Evolutionary conservation across 2,329 filamentous ascomycete genomes (phyloP).

Genomic region (Beauveria brongniartii): DNA sequence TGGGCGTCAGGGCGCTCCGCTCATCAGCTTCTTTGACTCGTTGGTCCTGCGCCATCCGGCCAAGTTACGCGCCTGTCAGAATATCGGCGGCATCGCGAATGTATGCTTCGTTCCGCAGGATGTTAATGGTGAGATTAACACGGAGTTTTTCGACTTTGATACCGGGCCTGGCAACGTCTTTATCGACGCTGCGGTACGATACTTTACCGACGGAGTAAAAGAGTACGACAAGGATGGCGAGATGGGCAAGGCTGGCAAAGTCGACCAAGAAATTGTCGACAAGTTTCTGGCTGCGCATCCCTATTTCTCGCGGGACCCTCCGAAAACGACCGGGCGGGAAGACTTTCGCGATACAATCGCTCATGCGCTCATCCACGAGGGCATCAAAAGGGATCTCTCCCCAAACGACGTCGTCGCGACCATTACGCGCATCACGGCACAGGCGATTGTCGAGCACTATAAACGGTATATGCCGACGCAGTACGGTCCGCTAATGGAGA

Average conservation of each 20-base stretch:
- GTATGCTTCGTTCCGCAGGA: conserved; percentile 51
- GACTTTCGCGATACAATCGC: conserved; percentile 51
- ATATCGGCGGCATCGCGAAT: conserved; percentile 54
- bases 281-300: conserved; percentile 36
- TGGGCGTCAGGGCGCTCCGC: conserved; percentile 44
- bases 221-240: conserved; percentile 45
- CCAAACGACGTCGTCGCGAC: conserved; percentile 49
- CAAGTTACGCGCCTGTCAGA: conserved; percentile 51
- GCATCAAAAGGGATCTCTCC: conserved; percentile 33
- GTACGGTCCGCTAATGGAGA: conserved; percentile 38
- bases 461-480: conserved; percentile 37
- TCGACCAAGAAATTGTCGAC: conserved; percentile 44
- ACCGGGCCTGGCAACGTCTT: conserved; percentile 49
- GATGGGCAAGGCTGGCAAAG: conserved; percentile 39
- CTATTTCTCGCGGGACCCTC: conserved; percentile 43
- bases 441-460: conserved; percentile 45
- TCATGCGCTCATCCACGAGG: conserved; percentile 41
- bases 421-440: conserved; percentile 50
- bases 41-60: conserved; percentile 47
- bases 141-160: conserved; percentile 38
- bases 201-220: conserved; percentile 41
- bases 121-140: conserved; percentile 22
- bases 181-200: conserved; percentile 47
- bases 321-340: conserved; percentile 52
- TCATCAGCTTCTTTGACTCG: conserved; percentile 49